A percentile compares a stretch with the other conserved stretches of the same genome.
phyloP scores from a whole-genome alignment of 257 asterid genomes.

The Jaltomata sinuosa region DNA sequence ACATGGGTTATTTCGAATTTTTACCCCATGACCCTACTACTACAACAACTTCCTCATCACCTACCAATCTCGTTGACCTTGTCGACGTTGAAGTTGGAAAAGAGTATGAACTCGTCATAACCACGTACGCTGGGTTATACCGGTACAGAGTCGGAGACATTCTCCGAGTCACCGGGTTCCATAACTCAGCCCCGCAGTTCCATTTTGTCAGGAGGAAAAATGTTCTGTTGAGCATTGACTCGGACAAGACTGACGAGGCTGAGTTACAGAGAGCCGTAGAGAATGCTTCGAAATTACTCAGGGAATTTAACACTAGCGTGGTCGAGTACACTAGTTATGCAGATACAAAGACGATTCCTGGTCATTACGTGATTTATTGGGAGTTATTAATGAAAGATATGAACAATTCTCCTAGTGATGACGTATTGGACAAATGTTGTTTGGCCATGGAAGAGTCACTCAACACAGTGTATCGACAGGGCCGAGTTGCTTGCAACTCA shows the following conservation, averaged over 20 bases:
- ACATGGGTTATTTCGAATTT: conserved; percentile 97
- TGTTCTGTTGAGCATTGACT: conserved; percentile 75
- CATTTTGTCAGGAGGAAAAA: conserved; percentile 83
- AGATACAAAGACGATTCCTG: conserved; percentile 78
- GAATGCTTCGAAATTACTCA: conserved; percentile 45
- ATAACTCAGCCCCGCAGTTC: conserved; percentile 85
- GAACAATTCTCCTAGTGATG: conserved; percentile 27
- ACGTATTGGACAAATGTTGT: conserved; percentile 52
- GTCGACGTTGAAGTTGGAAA: conserved; percentile 74
- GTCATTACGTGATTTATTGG: conserved; percentile 91
- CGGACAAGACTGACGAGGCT: conserved; percentile 94
- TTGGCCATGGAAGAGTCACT: conserved; percentile 84
- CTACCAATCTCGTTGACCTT: conserved; percentile 54
- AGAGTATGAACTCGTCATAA: conserved; percentile 87
- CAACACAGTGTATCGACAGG: conserved; percentile 89
- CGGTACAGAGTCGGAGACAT: conserved; percentile 94
- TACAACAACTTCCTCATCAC: conserved; percentile 25
- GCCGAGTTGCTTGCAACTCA: conserved; percentile 79
- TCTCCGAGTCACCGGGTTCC: conserved; percentile 90
- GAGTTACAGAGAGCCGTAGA: conserved; percentile 83
- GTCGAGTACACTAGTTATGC: conserved; percentile 95
- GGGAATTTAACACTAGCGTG: conserved; percentile 47
- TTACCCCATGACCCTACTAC: conserved; percentile 53
- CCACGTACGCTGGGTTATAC: conserved; percentile 71
- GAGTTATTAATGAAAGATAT: conserved; percentile 62